Conservation (phyloP, 495 filamentous ascomycete genomes). For the Trichoderma erinaceum region DNA sequence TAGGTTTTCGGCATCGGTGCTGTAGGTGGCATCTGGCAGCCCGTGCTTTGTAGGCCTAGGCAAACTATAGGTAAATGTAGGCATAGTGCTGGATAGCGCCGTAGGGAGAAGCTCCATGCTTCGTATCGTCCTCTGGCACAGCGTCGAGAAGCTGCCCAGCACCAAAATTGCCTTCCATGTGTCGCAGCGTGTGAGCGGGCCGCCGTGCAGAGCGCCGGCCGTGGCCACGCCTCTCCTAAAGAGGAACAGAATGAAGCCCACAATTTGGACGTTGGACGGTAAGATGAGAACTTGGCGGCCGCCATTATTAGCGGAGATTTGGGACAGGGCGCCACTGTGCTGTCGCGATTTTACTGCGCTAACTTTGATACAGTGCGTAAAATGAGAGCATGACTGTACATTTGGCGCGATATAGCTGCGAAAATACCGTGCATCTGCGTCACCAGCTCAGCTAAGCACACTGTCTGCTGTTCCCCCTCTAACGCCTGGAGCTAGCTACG, state of each 20-base stretch:
- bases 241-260: conserved; percentile 1
- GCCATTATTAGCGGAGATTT: conserved; percentile 14
- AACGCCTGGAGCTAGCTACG: neutral
- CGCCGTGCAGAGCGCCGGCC: conserved; percentile 14
- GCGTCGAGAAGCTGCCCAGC: too few relatives aligned
- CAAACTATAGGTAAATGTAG: too few relatives aligned
- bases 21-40: neutral
- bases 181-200: conserved; percentile 14
- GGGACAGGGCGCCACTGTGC: conserved; percentile 11
- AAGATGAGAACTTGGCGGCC: conserved; percentile 14
- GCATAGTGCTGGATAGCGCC: too few relatives aligned
- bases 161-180: neutral
- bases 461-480: neutral
- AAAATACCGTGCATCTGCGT: neutral
- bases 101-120: too few relatives aligned
- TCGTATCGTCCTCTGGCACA: too few relatives aligned
- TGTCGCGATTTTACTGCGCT: conserved; percentile 6
- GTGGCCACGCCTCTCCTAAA: conserved; percentile 9
- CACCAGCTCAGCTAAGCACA: neutral
- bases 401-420: neutral
- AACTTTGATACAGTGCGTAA: neutral
- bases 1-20: neutral
- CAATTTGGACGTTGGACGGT: conserved; percentile 3
- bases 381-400: neutral
- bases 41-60: neutral